Conservation (phyloP, 257 asterid species). For the Petunia axillaris region DNA sequence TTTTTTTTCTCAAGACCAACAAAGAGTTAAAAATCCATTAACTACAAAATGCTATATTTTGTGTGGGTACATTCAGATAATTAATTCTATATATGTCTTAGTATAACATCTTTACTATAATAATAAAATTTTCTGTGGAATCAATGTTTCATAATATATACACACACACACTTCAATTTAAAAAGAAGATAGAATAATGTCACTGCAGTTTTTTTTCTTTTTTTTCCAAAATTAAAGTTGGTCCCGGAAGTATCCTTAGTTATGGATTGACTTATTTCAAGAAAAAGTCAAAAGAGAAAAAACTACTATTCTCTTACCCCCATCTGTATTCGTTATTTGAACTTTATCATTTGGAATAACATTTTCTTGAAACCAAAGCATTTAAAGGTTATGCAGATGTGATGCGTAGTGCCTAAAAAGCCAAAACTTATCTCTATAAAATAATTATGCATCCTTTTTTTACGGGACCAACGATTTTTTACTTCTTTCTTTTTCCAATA, state of each 20-base stretch:
- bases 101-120: too few relatives aligned
- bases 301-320: neutral
- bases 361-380: neutral
- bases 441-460: neutral
- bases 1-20: neutral
- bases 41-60: too few relatives aligned
- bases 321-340: neutral
- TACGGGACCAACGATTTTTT: neutral
- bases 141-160: too few relatives aligned
- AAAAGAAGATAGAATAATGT: neutral
- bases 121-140: too few relatives aligned
- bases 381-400: neutral
- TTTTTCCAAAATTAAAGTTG: neutral
- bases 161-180: neutral
- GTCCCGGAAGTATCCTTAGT: slow-evolving; percentile 4
- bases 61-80: too few relatives aligned
- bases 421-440: neutral
- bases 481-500: neutral
- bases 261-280: neutral
- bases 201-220: neutral
- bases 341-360: slow-evolving; percentile 19
- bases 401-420: neutral
- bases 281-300: neutral
- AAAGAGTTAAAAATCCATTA: neutral
- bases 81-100: too few relatives aligned